Conservation (phyloP, 306 rosid genomes). For the Coriaria nepalensis region DNA sequence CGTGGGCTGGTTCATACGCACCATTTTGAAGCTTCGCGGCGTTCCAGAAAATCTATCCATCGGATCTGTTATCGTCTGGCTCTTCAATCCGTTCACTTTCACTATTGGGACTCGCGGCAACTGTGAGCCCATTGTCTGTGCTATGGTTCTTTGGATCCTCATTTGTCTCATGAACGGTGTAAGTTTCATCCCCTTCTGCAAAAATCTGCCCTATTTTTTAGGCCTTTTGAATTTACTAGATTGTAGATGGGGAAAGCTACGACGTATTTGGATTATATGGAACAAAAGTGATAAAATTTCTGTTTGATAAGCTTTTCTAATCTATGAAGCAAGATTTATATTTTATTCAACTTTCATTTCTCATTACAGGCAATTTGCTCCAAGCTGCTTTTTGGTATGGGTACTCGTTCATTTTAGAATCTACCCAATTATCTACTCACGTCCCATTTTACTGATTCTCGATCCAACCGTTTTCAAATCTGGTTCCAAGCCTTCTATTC, state of each 20-base stretch:
- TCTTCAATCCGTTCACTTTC: constrained; percentile 85
- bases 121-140: constrained; percentile 93
- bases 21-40: constrained; percentile 60
- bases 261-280: too few species aligned
- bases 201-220: neutral
- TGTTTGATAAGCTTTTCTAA: too few species aligned
- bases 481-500: constrained; percentile 47
- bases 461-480: constrained; percentile 52
- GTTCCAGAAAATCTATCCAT: constrained; percentile 56
- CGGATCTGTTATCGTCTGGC: constrained; percentile 60
- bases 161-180: constrained; percentile 88
- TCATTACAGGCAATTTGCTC: constrained; percentile 47
- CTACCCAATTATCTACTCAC: constrained; percentile 73
- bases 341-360: constrained; percentile 11
- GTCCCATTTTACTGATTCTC: constrained; percentile 69
- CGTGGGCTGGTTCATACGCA: constrained; percentile 63
- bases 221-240: neutral
- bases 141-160: constrained; percentile 64
- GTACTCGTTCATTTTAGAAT: constrained; percentile 82
- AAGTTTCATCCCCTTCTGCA: constrained; percentile 20
- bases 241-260: too few species aligned
- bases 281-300: too few species aligned
- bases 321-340: neutral
- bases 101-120: constrained; percentile 90
- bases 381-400: constrained; percentile 98